phyloP scores from a whole-genome alignment of 2,329 filamentous ascomycete species.

The Aspergillus fijiensis region DNA sequence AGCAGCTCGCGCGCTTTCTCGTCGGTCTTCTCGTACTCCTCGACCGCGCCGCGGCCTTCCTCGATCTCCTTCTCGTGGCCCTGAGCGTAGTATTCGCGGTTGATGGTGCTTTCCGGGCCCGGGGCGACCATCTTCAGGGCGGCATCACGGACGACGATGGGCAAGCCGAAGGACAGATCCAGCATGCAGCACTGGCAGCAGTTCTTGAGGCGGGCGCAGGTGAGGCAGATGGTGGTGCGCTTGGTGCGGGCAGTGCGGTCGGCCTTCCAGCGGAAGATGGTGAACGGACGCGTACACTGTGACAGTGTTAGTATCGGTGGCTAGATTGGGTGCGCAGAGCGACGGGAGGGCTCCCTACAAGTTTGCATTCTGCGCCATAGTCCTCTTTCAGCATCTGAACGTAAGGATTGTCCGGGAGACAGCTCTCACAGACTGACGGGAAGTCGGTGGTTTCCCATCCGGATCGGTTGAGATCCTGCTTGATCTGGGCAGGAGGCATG shows the following conservation, averaged over 20 bases:
- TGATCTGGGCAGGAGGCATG: slow-evolving; percentile 84
- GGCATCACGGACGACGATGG: slow-evolving; percentile 91
- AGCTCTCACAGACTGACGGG: slow-evolving; percentile 69
- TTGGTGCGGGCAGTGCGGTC: slow-evolving; percentile 90
- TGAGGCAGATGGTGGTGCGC: slow-evolving; percentile 92
- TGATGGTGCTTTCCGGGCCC: slow-evolving; percentile 86
- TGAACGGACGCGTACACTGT: slow-evolving; percentile 86
- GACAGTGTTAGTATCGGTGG: slow-evolving; percentile 6
- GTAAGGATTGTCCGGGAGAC: slow-evolving; percentile 92
- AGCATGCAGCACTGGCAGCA: slow-evolving; percentile 99
- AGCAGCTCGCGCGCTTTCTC: slow-evolving; percentile 92
- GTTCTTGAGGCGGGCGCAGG: slow-evolving; percentile 95
- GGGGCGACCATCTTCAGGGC: slow-evolving; percentile 97
- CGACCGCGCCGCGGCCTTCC: slow-evolving; percentile 78
- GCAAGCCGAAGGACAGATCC: slow-evolving; percentile 90
- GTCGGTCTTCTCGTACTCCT: slow-evolving; percentile 95
- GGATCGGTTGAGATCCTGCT: slow-evolving; percentile 90
- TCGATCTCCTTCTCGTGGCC: slow-evolving; percentile 96
- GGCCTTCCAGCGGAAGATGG: slow-evolving; percentile 90
- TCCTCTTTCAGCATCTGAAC: slow-evolving; percentile 99
- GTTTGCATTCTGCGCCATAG: slow-evolving; percentile 81
- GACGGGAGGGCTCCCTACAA: slow-evolving; percentile 38
- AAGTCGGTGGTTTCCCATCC: slow-evolving; percentile 79
- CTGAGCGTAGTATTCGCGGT: slow-evolving; percentile 95
- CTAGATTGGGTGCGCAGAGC: background rate